These are phyloP conservation scores for Xylaria hypoxylon DNA, from an alignment of 2,329 filamentous ascomycete species.

Conservation along the genomic window DNA sequence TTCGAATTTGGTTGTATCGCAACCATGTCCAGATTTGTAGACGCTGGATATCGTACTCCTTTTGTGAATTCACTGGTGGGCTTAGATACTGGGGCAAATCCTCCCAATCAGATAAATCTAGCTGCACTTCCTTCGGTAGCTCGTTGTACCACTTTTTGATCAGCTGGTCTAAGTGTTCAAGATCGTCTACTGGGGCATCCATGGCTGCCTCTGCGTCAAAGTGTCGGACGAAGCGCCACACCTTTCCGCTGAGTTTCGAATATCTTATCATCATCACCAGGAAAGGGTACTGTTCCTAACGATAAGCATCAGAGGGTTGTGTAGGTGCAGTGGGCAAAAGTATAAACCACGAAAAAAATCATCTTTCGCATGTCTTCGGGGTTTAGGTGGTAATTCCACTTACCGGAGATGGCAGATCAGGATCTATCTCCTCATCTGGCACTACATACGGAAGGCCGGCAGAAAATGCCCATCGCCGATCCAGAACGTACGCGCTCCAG, in stretches of 20 bases:
- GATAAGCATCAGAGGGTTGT: constrained; percentile 40
- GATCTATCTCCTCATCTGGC: constrained; percentile 87
- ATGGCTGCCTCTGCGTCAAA: constrained; percentile 70
- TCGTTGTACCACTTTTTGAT: constrained; percentile 87
- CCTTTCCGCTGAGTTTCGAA: constrained; percentile 83
- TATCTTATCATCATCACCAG: constrained; percentile 87
- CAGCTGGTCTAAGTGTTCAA: constrained; percentile 84
- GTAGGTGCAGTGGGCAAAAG: background rate
- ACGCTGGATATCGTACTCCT: constrained; percentile 74
- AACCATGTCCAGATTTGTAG: constrained; percentile 87
- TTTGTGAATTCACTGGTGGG: constrained; percentile 56
- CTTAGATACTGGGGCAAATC: constrained; percentile 48
- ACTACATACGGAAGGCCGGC: constrained; percentile 88
- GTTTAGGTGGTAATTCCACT: constrained; percentile 46
- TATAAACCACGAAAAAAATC: constrained; percentile 2
- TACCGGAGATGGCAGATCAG: constrained; percentile 82
- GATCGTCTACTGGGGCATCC: constrained; percentile 77
- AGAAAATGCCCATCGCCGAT: constrained; percentile 89
- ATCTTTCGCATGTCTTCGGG: background rate
- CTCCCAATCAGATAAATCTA: constrained; percentile 70
- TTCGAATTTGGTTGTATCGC: constrained; percentile 89
- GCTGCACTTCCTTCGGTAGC: constrained; percentile 68
- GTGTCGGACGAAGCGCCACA: constrained; percentile 84
- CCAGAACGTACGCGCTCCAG: constrained; percentile 88
- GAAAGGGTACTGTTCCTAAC: constrained; percentile 70